Conservation (phyloP, 306 rosid species). For the Fragaria iinumae region DNA sequence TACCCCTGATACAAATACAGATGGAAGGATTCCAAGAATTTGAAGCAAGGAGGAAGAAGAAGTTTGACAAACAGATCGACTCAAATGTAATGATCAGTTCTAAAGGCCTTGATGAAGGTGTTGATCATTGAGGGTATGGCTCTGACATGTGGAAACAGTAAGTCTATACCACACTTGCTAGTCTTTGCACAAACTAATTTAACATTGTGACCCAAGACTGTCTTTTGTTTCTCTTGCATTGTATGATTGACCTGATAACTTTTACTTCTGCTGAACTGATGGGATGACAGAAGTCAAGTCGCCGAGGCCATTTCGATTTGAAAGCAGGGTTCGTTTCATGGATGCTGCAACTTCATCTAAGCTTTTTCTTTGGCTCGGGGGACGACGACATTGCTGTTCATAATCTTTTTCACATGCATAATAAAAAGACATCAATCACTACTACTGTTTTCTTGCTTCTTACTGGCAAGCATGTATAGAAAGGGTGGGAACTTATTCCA, state of each 20-base stretch:
- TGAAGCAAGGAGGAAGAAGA: conserved; percentile 86
- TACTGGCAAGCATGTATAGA: conserved; percentile 30
- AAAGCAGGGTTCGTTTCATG: neutral
- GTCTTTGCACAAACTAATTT: neutral
- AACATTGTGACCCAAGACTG: no score
- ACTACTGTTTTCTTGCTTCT: conserved; percentile 13
- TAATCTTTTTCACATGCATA: conserved; percentile 19
- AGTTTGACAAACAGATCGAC: conserved; percentile 91
- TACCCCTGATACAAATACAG: conserved; percentile 30
- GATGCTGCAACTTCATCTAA: conserved; percentile 30
- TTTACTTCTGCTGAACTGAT: neutral
- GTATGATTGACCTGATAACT: neutral
- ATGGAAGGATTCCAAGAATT: conserved; percentile 95
- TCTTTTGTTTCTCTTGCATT: neutral
- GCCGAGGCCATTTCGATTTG: neutral
- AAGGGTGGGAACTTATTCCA: neutral
- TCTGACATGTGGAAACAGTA: conserved; percentile 13
- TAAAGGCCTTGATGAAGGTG: conserved; percentile 93
- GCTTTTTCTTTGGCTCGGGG: neutral
- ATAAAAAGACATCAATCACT: neutral
- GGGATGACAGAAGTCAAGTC: neutral
- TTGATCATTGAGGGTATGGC: conserved; percentile 55
- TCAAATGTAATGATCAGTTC: conserved; percentile 90
- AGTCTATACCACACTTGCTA: conserved; percentile 1
- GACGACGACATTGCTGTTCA: conserved; percentile 12